phyloP scores from a whole-genome alignment of 1,139 yeast species.

The Sugiyamaella castrensis region DNA sequence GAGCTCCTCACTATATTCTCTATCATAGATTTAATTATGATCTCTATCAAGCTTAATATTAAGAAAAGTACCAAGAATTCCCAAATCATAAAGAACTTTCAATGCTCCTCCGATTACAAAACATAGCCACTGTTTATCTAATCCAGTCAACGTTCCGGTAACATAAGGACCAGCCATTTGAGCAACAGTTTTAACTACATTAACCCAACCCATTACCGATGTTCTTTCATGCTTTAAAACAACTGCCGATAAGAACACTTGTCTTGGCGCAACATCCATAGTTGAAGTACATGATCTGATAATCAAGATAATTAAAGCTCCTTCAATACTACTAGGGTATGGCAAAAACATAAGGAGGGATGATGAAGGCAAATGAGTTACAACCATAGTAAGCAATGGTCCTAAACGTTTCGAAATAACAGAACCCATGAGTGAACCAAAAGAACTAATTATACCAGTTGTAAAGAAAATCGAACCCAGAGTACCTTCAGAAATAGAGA shows the following conservation, averaged over 20 bases:
- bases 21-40: neutral
- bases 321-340: slow-evolving; percentile 28
- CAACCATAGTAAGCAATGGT: slow-evolving; percentile 67
- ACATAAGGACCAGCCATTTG: slow-evolving; percentile 70
- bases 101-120: slow-evolving; percentile 59
- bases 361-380: slow-evolving; percentile 74
- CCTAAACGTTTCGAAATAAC: slow-evolving; percentile 62
- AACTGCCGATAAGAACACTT: slow-evolving; percentile 62
- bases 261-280: slow-evolving; percentile 86
- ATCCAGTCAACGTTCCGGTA: slow-evolving; percentile 63
- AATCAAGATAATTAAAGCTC: slow-evolving; percentile 39
- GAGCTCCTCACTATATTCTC: neutral
- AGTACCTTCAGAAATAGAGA: slow-evolving; percentile 28
- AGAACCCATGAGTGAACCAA: slow-evolving; percentile 66
- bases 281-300: slow-evolving; percentile 54
- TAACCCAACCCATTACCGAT: slow-evolving; percentile 73
- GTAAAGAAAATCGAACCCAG: slow-evolving; percentile 55
- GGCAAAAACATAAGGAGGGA: slow-evolving; percentile 56
- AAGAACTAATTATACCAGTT: slow-evolving; percentile 54
- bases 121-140: slow-evolving; percentile 48
- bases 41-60: slow-evolving; percentile 26
- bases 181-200: slow-evolving; percentile 74
- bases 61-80: slow-evolving; percentile 27
- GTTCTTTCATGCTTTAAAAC: slow-evolving; percentile 61
- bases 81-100: slow-evolving; percentile 33